Percentiles rank a stretch among this genome's conserved stretches.
Conservation (phyloP, 441 rosid genomes). For the Eutrema salsugineum region DNA sequence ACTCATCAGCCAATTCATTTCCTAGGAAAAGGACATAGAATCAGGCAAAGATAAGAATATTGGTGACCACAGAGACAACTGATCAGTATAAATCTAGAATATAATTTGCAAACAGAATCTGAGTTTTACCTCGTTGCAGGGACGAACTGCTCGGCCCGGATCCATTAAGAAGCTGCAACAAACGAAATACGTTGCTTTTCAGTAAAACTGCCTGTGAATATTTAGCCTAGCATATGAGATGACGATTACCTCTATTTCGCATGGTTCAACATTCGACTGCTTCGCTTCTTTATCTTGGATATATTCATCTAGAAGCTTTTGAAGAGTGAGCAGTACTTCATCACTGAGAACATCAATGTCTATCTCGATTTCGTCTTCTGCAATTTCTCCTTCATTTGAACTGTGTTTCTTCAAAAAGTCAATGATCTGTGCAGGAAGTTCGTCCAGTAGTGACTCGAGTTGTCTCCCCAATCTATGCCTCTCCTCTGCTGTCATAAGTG, state of each 20-base stretch:
- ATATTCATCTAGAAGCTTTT: constrained; percentile 55
- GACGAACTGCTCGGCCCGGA: constrained; percentile 63
- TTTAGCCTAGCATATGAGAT: not conserved
- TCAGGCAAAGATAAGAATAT: not conserved
- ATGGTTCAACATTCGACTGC: constrained; percentile 49
- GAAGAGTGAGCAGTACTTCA: constrained; percentile 52
- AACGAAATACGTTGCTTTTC: constrained; percentile 1
- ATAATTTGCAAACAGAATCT: constrained; percentile 12
- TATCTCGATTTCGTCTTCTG: constrained; percentile 73
- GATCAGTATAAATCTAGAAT: not conserved
- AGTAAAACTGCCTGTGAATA: not conserved
- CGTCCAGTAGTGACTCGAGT: constrained; percentile 52
- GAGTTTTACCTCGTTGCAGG: constrained; percentile 54
- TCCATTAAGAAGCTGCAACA: constrained; percentile 47
- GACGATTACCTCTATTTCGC: constrained; percentile 61
- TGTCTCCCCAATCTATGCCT: constrained; percentile 51
- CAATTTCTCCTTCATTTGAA: constrained; percentile 53
- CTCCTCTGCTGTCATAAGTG: constrained; percentile 51
- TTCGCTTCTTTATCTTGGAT: constrained; percentile 46
- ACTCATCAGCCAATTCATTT: constrained; percentile 52
- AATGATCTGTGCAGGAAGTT: constrained; percentile 56
- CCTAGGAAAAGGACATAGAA: constrained; percentile 36
- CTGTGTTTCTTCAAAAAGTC: constrained; percentile 64
- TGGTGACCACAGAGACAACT: not conserved
- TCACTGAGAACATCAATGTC: constrained; percentile 67